Base-by-base conservation (phyloP, 345 rosid species). In the Eucalyptus caleyi region DNA sequence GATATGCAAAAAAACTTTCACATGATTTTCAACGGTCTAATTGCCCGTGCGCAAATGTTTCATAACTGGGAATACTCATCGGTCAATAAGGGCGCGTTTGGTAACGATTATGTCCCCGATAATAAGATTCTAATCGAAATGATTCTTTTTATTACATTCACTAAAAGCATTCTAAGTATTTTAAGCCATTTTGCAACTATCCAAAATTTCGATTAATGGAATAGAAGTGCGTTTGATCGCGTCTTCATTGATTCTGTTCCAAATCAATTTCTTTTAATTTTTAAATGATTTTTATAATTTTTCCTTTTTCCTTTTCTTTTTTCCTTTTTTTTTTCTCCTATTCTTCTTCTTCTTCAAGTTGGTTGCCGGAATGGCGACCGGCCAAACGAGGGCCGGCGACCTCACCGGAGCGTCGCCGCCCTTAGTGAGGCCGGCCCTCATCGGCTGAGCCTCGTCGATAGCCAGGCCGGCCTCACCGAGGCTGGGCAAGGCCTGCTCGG, bases 361-460 rank as follows among this genome's bases (percentile, higher is more conserved):
- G 1, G 45, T 44, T 2, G 3, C 0, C 1, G 45, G 10, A 44
- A 44, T 44, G 45, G 3, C 45, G 9, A 44, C 9, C 9, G 1
- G 45, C 45, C 0, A 44, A 1, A 44, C 45, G 45, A 44, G 45
- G 45, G 45, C 45, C 45, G 0, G 0, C 45, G 0, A 44, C 3
- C 45, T 44, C 45, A 44, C 10, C 1, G 3, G 10, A 44, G 45
- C 45, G 0, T 44, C 10, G 0, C 45, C 45, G 2, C 45, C 45
- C 10, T 8, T 0, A 0, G 0, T 44, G 45, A 44, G 45, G 45
- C 10, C 0, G 8, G 9, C 45, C 9, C 45, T 44, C 45, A 1
- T 44, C 9, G 0, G 3, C 45, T 8, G 1, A 44, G 45, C 45
- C 45, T 44, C 45, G 0, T 8, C 9, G 3, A 44, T 44, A 9